A percentile compares a stretch with the other conserved stretches of the same genome.
Evolutionary conservation across 805 yeast species (phyloP).

Genomic region (Monosporozyma solicola): DNA sequence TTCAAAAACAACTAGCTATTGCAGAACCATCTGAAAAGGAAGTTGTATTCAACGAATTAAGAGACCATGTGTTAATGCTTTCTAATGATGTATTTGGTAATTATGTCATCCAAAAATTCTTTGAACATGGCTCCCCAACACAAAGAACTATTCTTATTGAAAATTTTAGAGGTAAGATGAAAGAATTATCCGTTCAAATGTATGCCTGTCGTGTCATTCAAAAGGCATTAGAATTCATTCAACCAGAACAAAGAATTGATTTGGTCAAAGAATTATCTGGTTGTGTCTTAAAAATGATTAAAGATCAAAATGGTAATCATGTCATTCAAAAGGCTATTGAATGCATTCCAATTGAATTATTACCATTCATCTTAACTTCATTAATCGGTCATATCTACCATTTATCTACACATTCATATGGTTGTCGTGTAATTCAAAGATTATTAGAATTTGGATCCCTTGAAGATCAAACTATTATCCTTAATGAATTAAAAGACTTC

Average conservation of each 20-base stretch:
- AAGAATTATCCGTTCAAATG: conserved; percentile 80
- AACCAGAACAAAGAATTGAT: conserved; percentile 51
- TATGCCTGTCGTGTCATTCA: conserved; percentile 98
- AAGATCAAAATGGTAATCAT: conserved; percentile 97
- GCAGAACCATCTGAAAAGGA: conserved; percentile 67
- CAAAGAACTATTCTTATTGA: conserved; percentile 64
- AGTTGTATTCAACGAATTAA: conserved; percentile 72
- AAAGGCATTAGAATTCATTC: conserved; percentile 73
- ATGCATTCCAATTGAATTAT: conserved; percentile 58
- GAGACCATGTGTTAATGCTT: conserved; percentile 62
- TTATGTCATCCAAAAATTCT: conserved; percentile 89
- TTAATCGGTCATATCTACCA: conserved; percentile 67
- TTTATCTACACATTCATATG: conserved; percentile 90
- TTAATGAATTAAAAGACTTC: conserved; percentile 63
- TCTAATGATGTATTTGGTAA: conserved; percentile 98
- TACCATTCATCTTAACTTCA: conserved; percentile 65
- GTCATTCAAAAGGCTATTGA: conserved; percentile 95
- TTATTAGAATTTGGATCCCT: conserved; percentile 67
- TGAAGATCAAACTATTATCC: conserved; percentile 56
- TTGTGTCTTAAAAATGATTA: conserved; percentile 58
- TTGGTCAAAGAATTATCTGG: conserved; percentile 64
- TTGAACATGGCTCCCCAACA: conserved; percentile 67
- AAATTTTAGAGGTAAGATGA: conserved; percentile 50
- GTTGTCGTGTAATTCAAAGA: conserved; percentile 94
- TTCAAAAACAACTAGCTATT: conserved; percentile 73